phyloP scores from a whole-genome alignment of 106 monocot genomes.

The Xerophyta viscosa region DNA sequence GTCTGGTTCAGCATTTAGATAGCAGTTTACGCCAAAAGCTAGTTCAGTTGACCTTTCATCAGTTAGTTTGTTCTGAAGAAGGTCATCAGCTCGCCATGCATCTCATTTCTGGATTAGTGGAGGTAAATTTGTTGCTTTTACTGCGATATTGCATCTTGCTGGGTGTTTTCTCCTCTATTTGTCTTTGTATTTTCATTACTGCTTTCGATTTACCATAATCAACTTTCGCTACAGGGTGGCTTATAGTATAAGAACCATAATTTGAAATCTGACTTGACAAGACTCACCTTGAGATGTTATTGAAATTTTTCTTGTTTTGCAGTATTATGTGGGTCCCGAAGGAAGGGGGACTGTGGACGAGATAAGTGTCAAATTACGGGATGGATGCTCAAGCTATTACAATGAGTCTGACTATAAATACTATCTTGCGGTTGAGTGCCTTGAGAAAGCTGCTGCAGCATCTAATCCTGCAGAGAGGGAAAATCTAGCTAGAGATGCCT shows the following conservation, averaged over 20 bases:
- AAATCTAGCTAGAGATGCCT: slow-evolving; percentile 80
- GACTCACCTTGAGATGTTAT: neutral
- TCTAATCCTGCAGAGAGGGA: slow-evolving; percentile 48
- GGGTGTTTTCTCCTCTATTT: too few relatives aligned
- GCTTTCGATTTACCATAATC: too few relatives aligned
- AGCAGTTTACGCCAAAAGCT: slow-evolving; percentile 45
- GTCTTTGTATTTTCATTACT: too few relatives aligned
- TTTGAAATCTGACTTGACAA: too few relatives aligned
- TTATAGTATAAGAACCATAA: too few relatives aligned
- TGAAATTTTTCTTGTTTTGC: slow-evolving; percentile 15
- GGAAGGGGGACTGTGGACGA: slow-evolving; percentile 85
- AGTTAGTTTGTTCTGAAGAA: slow-evolving; percentile 90
- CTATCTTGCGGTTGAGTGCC: slow-evolving; percentile 85
- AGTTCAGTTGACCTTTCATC: slow-evolving; percentile 74
- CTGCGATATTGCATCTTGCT: neutral
- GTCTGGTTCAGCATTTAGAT: slow-evolving; percentile 73
- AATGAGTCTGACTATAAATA: slow-evolving; percentile 89
- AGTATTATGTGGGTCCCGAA: slow-evolving; percentile 91
- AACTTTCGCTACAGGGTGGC: too few relatives aligned
- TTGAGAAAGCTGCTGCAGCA: slow-evolving; percentile 62
- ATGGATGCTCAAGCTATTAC: slow-evolving; percentile 90
- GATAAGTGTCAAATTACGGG: slow-evolving; percentile 79
- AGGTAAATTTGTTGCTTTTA: slow-evolving; percentile 40
- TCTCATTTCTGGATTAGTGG: slow-evolving; percentile 85
- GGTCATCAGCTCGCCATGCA: slow-evolving; percentile 82